Percentiles rank a stretch among this genome's conserved stretches.
phyloP scores from a whole-genome alignment of 2,329 filamentous ascomycete genomes.

The Epichloe baconii region DNA sequence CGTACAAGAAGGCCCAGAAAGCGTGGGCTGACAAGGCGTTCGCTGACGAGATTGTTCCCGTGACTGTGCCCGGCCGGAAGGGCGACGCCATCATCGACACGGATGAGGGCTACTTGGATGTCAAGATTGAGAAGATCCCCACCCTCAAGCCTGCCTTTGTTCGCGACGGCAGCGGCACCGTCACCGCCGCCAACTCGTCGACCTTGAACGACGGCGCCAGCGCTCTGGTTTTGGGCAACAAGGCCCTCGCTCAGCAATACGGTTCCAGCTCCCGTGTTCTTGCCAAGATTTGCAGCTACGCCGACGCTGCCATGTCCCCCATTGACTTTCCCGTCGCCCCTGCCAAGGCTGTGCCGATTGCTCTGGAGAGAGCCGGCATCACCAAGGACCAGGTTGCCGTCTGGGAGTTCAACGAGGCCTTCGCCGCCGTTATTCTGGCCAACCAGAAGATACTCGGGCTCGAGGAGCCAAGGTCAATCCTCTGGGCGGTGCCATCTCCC shows the following conservation, averaged over 20 bases:
- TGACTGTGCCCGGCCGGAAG: slow-evolving; percentile 74
- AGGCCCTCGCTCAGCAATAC: slow-evolving; percentile 67
- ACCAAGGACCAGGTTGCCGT: slow-evolving; percentile 82
- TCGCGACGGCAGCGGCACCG: slow-evolving; percentile 70
- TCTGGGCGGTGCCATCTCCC: slow-evolving; percentile 78
- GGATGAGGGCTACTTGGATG: slow-evolving; percentile 80
- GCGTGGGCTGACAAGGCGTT: slow-evolving; percentile 79
- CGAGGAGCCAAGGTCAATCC: slow-evolving; percentile 70
- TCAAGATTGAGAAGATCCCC: slow-evolving; percentile 76
- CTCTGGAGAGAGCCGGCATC: slow-evolving; percentile 77
- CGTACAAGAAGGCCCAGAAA: slow-evolving; percentile 78
- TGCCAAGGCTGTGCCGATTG: slow-evolving; percentile 81
- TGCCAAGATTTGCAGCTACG: slow-evolving; percentile 73
- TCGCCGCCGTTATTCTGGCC: slow-evolving; percentile 87
- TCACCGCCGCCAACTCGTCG: slow-evolving; percentile 89
- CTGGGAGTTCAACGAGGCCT: slow-evolving; percentile 99
- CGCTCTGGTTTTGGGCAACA: slow-evolving; percentile 74
- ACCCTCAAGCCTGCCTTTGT: slow-evolving; percentile 86
- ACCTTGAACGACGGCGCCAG: slow-evolving; percentile 92
- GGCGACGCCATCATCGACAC: slow-evolving; percentile 66
- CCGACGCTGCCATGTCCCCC: slow-evolving; percentile 78
- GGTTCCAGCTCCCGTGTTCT: slow-evolving; percentile 67
- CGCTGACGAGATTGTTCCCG: slow-evolving; percentile 78
- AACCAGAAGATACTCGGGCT: slow-evolving; percentile 87
- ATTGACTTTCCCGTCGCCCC: slow-evolving; percentile 94